Percentiles rank a stretch among this genome's conserved stretches.
Conservation (phyloP, 176 grass and related monocot species). For the Cenchrus fungigraminus region DNA sequence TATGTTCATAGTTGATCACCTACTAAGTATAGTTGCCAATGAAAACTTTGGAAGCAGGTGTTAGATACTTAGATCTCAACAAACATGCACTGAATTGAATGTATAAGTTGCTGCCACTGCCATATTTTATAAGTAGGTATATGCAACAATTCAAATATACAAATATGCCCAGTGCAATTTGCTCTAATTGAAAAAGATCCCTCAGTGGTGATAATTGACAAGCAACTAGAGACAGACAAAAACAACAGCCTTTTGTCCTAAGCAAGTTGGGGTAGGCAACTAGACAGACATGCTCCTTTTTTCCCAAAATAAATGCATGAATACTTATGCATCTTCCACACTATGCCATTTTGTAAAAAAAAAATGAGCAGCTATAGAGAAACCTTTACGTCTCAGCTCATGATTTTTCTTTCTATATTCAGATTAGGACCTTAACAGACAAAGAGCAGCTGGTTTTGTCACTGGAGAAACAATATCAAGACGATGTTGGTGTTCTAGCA, state of each 20-base stretch:
- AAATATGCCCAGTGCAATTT: not conserved
- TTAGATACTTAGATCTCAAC: not conserved
- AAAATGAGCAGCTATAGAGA: not conserved
- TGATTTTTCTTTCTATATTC: slow-evolving; percentile 12
- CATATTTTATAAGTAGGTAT: not conserved
- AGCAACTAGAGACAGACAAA: not conserved
- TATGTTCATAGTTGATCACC: not conserved
- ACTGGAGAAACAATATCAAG: slow-evolving; percentile 69
- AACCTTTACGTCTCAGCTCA: not conserved
- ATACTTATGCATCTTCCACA: not conserved
- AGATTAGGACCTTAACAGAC: slow-evolving; percentile 77
- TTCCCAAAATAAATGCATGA: not conserved
- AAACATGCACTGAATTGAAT: slow-evolving; percentile 11
- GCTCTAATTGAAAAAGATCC: not conserved
- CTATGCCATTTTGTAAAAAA: not conserved
- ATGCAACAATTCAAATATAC: not conserved
- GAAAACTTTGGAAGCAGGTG: slow-evolving; percentile 13
- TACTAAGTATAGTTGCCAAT: not conserved
- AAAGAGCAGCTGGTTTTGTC: slow-evolving; percentile 76
- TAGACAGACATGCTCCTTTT: not conserved
- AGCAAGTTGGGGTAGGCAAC: not conserved
- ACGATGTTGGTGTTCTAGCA: slow-evolving; percentile 83
- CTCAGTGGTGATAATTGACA: not conserved
- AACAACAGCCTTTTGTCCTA: too few species aligned
- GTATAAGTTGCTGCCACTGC: not conserved